These are phyloP conservation scores for Backusella macrospora DNA, from an alignment of 192 early-diverging fungal species.

Conservation along the genomic window DNA sequence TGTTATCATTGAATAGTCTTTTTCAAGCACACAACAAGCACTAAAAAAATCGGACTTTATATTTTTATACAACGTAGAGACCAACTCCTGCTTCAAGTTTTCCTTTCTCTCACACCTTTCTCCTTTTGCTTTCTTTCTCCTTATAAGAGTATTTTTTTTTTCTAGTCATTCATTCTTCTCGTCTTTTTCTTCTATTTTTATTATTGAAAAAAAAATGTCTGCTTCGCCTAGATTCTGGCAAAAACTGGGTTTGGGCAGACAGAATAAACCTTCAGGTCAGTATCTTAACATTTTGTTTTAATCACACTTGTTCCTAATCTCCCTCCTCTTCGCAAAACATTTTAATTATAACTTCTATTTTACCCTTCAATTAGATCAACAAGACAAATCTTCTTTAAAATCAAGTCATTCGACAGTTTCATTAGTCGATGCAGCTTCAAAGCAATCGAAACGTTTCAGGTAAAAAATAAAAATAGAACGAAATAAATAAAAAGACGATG, in stretches of 20 bases:
- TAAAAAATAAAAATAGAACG: neutral
- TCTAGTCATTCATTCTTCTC: neutral
- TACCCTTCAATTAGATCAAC: neutral
- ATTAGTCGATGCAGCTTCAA: neutral
- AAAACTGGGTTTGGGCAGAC: conserved; percentile 20
- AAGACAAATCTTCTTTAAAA: neutral
- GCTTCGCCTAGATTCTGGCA: conserved; percentile 24
- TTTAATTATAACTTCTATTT: neutral
- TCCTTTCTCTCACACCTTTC: conserved; percentile 11
- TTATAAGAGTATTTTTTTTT: neutral
- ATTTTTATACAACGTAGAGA: neutral
- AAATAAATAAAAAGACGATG: neutral
- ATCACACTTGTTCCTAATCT: neutral
- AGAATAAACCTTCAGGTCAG: conserved; percentile 10
- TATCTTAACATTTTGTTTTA: neutral
- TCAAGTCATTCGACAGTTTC: conserved; percentile 9
- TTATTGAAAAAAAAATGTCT: conserved; percentile 16
- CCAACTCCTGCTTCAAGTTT: conserved; percentile 21
- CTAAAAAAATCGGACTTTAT: neutral
- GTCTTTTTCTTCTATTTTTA: neutral
- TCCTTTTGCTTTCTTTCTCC: conserved; percentile 14
- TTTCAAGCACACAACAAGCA: neutral
- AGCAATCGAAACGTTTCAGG: conserved; percentile 17
- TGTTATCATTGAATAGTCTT: neutral
- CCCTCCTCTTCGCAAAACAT: neutral